These are phyloP conservation scores for Murraya koenigii DNA, from an alignment of 345 rosid species.

Conservation along the genomic window DNA sequence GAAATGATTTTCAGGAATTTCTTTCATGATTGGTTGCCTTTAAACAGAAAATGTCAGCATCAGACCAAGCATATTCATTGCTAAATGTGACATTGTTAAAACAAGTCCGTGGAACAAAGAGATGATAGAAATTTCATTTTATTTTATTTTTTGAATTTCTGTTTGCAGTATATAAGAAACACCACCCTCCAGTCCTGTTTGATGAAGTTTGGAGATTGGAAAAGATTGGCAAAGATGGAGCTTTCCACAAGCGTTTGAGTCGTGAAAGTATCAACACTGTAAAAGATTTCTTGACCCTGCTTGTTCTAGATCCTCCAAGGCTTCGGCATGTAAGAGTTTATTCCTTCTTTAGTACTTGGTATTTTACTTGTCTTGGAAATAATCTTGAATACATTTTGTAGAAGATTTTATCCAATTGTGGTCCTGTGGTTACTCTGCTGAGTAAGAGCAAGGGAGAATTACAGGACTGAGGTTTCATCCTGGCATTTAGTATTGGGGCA, in stretches of 20 bases:
- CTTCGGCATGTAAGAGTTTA: constrained; percentile 65
- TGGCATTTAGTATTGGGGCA: not conserved
- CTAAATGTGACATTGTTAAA: not conserved
- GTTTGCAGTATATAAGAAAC: constrained; percentile 88
- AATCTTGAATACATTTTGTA: not conserved
- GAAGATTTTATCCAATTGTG: not conserved
- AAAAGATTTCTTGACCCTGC: constrained; percentile 78
- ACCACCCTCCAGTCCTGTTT: constrained; percentile 79
- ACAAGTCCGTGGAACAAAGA: not conserved
- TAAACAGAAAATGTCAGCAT: not conserved
- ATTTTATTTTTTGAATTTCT: constrained; percentile 11
- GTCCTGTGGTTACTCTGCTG: not conserved
- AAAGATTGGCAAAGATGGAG: constrained; percentile 98
- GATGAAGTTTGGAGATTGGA: constrained; percentile 99
- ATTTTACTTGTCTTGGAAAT: not conserved
- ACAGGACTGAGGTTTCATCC: not conserved
- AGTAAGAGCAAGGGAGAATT: not conserved
- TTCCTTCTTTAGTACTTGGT: not conserved
- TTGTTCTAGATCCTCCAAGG: constrained; percentile 60
- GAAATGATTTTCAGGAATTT: not conserved
- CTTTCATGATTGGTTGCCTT: not conserved
- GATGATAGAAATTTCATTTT: not conserved
- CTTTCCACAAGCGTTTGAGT: constrained; percentile 82
- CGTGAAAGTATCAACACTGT: constrained; percentile 68
- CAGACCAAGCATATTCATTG: not conserved